A percentile compares a stretch with the other conserved stretches of the same genome.
These are phyloP conservation scores for Solanum dulcamara DNA, from an alignment of 257 asterid genomes.

Conservation along the genomic window DNA sequence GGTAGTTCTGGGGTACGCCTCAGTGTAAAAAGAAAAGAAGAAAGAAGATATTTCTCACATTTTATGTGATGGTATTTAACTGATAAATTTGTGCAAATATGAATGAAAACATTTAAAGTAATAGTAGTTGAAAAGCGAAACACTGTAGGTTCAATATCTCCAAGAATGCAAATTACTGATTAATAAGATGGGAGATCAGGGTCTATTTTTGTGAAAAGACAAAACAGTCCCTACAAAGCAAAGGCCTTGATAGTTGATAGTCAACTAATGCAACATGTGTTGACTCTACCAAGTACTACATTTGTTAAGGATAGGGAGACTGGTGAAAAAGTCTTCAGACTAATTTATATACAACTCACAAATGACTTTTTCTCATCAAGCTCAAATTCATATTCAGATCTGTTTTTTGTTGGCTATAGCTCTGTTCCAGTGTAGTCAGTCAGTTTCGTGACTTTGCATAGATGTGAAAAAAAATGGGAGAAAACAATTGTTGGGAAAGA, in stretches of 20 bases:
- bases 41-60: not conserved
- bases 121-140: not conserved
- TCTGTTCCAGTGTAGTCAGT: not conserved
- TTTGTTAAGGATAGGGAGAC: not conserved
- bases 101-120: not conserved
- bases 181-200: not conserved
- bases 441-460: not conserved
- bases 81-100: not conserved
- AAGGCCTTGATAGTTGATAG: not conserved
- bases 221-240: not conserved
- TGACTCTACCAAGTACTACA: not conserved
- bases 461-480: slow-evolving; percentile 2
- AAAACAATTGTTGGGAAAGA: not conserved
- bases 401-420: not conserved
- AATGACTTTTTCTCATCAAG: not conserved
- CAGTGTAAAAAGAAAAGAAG: not conserved
- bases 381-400: not conserved
- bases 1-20: not conserved
- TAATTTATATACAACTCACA: not conserved
- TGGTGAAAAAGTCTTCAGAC: not conserved
- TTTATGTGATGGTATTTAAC: not conserved
- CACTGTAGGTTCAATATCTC: not conserved
- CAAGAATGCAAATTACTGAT: not conserved
- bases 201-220: not conserved
- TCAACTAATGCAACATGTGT: not conserved